These are phyloP conservation scores for Quercus bicolor DNA, from an alignment of 306 rosid species.

Conservation along the genomic window DNA sequence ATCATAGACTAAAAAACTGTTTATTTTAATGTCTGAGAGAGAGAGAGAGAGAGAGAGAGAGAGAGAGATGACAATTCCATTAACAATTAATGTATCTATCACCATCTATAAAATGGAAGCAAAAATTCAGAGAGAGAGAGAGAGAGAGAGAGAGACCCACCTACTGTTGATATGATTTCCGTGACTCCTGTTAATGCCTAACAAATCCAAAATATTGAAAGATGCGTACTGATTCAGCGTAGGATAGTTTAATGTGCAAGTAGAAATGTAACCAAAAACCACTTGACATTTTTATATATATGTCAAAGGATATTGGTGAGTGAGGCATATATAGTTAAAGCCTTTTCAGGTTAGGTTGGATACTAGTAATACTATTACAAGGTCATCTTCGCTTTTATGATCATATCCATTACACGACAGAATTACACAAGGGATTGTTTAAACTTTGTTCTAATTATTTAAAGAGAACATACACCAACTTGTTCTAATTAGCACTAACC, in stretches of 20 bases:
- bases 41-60: neutral
- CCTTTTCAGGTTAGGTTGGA: constrained; percentile 15
- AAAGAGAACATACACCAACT: neutral
- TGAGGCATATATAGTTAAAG: neutral
- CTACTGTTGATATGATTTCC: neutral
- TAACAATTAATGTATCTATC: neutral
- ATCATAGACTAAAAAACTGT: neutral
- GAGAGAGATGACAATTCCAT: neutral
- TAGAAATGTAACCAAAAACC: neutral
- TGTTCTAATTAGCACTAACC: neutral
- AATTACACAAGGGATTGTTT: constrained; percentile 10
- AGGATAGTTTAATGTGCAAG: neutral
- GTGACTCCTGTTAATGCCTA: neutral
- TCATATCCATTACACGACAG: constrained; percentile 13
- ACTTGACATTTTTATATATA: neutral
- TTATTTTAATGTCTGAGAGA: neutral
- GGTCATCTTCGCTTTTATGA: neutral
- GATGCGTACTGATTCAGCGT: neutral
- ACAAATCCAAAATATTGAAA: neutral
- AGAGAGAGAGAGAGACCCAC: too few species aligned
- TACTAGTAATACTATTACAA: constrained; percentile 8
- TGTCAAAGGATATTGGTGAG: neutral
- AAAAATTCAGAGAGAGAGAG: neutral
- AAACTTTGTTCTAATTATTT: neutral
- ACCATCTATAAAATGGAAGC: neutral